phyloP scores from a whole-genome alignment of 2,329 filamentous ascomycete genomes.

The Monascus ruber region DNA sequence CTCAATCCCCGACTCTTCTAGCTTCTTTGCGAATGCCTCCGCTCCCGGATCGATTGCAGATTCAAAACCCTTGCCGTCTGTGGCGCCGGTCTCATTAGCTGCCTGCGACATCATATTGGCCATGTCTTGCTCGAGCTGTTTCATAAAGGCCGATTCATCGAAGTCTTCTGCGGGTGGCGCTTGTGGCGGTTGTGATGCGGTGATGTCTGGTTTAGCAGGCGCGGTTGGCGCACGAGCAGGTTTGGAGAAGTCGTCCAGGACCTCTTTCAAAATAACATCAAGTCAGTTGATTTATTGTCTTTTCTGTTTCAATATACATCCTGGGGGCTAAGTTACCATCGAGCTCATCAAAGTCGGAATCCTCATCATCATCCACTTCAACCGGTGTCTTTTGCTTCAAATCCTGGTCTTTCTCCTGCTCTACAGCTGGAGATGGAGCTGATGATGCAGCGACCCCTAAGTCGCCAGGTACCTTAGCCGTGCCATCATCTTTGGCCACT shows the following conservation, averaged over 20 bases:
- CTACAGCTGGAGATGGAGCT: conserved; percentile 1
- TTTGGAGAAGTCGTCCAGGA: conserved; percentile 83
- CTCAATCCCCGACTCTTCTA: conserved; percentile 23
- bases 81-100: conserved; percentile 10
- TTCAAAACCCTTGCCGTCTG: conserved; percentile 12
- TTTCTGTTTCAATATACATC: neutral
- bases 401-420: conserved; percentile 2
- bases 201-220: conserved; percentile 5
- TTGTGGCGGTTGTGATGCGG: conserved; percentile 4
- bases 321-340: conserved; percentile 49
- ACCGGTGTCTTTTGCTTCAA: conserved; percentile 3
- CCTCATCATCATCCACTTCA: conserved; percentile 52
- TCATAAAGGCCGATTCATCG: conserved; percentile 51
- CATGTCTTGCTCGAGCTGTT: conserved; percentile 84
- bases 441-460: too few relatives aligned
- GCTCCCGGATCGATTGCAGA: conserved; percentile 20
- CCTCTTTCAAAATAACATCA: conserved; percentile 45
- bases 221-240: conserved; percentile 17
- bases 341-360: conserved; percentile 90
- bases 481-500: too few relatives aligned
- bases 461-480: too few relatives aligned
- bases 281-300: conserved; percentile 4
- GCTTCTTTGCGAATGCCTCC: conserved; percentile 24
- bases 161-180: conserved; percentile 8
- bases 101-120: conserved; percentile 56